phyloP scores from a whole-genome alignment of 768 basidiomycete genomes.

The Leccinum arenicola region DNA sequence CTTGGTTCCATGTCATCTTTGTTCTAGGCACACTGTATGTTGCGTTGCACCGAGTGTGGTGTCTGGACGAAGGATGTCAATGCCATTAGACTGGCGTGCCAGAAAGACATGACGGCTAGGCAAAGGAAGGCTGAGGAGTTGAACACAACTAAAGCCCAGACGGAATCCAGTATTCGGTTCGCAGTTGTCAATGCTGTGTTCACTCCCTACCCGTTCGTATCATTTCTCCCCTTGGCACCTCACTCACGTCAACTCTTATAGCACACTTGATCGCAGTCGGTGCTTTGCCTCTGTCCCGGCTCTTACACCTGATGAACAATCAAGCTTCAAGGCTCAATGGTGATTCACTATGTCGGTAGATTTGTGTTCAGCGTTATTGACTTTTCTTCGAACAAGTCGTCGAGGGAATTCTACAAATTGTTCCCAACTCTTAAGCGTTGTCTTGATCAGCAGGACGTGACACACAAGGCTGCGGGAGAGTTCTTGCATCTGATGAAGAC shows the following conservation, averaged over 20 bases:
- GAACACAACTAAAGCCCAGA: conserved; percentile 7
- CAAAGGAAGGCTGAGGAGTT: conserved; percentile 14
- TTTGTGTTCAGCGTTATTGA: too few relatives aligned
- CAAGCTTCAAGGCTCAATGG: too few relatives aligned
- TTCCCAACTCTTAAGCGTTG: too few relatives aligned
- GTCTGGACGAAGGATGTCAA: conserved; percentile 24
- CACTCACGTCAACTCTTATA: not conserved
- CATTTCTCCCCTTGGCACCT: not conserved
- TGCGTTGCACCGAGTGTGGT: conserved; percentile 41
- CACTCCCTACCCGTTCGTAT: conserved; percentile 19
- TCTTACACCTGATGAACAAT: conserved; percentile 2
- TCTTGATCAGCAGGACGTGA: too few relatives aligned
- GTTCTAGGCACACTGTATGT: conserved; percentile 97
- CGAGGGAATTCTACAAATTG: too few relatives aligned
- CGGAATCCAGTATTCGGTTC: conserved; percentile 22
- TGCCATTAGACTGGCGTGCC: not conserved
- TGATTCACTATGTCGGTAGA: too few relatives aligned
- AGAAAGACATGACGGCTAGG: conserved; percentile 3
- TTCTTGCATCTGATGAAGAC: too few relatives aligned
- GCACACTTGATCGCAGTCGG: conserved; percentile 18
- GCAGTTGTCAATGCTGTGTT: conserved; percentile 28
- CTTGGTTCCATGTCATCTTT: conserved; percentile 99
- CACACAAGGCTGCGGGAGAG: too few relatives aligned
- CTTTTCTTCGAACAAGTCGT: too few relatives aligned
- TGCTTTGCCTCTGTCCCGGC: conserved; percentile 12